Evolutionary conservation across 306 rosid genomes (phyloP).

Genomic region (Casuarina cunninghamiana): DNA sequence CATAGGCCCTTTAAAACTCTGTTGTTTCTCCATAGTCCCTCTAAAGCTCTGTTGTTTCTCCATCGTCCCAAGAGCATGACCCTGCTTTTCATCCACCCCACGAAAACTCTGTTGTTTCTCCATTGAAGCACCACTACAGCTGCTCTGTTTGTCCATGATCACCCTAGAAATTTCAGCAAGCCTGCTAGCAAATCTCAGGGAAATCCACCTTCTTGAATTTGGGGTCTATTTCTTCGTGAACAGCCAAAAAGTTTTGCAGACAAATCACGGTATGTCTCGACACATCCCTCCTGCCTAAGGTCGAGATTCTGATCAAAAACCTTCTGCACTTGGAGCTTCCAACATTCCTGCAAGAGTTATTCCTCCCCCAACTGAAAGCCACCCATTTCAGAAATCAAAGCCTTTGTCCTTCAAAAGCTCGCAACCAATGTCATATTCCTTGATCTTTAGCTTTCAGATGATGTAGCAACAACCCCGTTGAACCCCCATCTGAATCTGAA

Average conservation of each 20-base stretch:
- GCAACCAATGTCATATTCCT: slow-evolving; percentile 18
- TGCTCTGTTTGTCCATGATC: slow-evolving; percentile 39
- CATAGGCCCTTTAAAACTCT: slow-evolving; percentile 24
- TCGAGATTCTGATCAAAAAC: background rate
- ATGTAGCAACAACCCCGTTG: slow-evolving; percentile 19
- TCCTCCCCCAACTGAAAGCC: slow-evolving; percentile 13
- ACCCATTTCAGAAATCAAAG: slow-evolving; percentile 1
- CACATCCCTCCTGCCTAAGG: background rate
- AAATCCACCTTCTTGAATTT: background rate
- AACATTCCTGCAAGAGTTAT: background rate
- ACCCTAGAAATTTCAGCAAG: slow-evolving; percentile 11
- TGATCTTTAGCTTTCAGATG: slow-evolving; percentile 29
- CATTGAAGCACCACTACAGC: slow-evolving; percentile 34
- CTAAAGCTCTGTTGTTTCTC: slow-evolving; percentile 47
- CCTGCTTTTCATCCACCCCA: slow-evolving; percentile 39
- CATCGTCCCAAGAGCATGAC: slow-evolving; percentile 45
- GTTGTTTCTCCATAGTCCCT: slow-evolving; percentile 32
- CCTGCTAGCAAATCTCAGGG: background rate
- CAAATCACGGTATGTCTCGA: background rate
- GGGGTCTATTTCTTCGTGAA: slow-evolving; percentile 7
- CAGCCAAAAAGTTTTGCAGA: slow-evolving; percentile 5
- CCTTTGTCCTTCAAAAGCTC: background rate
- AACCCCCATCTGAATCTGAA: slow-evolving; percentile 24
- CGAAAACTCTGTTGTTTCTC: slow-evolving; percentile 59
- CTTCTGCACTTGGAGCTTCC: background rate